Evolutionary conservation across 805 yeast species (phyloP).

Genomic region (Kuraishia capsulata): DNA sequence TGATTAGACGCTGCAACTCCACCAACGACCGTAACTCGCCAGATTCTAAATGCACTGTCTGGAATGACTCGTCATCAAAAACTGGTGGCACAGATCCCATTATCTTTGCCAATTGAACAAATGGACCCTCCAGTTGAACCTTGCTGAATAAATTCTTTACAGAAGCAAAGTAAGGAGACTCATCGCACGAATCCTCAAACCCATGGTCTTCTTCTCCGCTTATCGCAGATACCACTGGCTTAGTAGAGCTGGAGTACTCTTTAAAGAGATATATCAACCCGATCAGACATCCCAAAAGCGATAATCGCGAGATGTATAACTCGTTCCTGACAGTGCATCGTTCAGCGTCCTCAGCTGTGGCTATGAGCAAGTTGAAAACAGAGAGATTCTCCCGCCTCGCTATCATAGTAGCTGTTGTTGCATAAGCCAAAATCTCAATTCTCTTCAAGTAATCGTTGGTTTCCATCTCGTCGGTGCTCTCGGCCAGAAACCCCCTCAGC

Average conservation of each 20-base stretch:
- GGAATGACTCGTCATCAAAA: slow-evolving; percentile 5
- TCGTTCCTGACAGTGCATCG: neutral
- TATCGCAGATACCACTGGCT: neutral
- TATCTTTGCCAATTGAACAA: slow-evolving; percentile 5
- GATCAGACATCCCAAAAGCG: slow-evolving; percentile 7
- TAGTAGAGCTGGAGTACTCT: neutral
- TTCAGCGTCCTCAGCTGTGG: slow-evolving; percentile 5
- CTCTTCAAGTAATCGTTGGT: slow-evolving; percentile 1
- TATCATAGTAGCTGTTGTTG: slow-evolving; percentile 13
- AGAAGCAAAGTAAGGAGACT: neutral
- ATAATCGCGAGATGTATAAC: slow-evolving; percentile 5
- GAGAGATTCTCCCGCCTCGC: slow-evolving; percentile 19
- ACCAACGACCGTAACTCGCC: slow-evolving; percentile 7
- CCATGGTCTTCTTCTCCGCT: neutral
- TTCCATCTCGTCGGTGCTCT: neutral
- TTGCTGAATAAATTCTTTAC: neutral
- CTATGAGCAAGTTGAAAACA: slow-evolving; percentile 12
- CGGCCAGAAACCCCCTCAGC: slow-evolving; percentile 4
- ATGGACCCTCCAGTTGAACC: neutral
- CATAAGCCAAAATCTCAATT: slow-evolving; percentile 9
- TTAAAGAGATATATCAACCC: slow-evolving; percentile 11
- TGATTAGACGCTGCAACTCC: slow-evolving; percentile 13
- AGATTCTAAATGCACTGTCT: neutral
- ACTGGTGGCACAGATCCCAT: slow-evolving; percentile 8
- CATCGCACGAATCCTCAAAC: neutral